phyloP scores from a whole-genome alignment of 2,329 filamentous ascomycete species.

The Westerdykella sp. region DNA sequence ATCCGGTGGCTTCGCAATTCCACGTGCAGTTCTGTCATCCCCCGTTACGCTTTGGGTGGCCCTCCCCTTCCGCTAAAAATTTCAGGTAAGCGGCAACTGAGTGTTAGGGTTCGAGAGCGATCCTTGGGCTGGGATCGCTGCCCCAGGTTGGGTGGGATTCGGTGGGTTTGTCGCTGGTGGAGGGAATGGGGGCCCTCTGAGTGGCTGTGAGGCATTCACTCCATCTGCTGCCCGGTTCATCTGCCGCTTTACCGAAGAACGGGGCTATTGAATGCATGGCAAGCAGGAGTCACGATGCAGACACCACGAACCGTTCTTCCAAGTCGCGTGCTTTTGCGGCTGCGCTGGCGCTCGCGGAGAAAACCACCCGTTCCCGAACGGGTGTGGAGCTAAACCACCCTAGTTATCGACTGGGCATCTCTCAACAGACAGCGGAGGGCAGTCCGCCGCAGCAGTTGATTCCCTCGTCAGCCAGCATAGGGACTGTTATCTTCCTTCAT shows the following conservation, averaged over 20 bases:
- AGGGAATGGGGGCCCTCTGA: slow-evolving; percentile 9
- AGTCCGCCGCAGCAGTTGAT: slow-evolving; percentile 1
- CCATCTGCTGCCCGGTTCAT: slow-evolving; percentile 10
- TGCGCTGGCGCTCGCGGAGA: slow-evolving; percentile 14
- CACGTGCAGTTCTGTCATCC: slow-evolving; percentile 12
- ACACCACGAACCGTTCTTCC: slow-evolving; percentile 10
- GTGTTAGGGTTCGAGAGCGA: slow-evolving; percentile 15
- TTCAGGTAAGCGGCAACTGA: slow-evolving; percentile 11
- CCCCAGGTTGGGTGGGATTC: slow-evolving; percentile 5
- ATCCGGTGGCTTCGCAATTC: slow-evolving; percentile 12
- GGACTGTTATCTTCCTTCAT: slow-evolving; percentile 3
- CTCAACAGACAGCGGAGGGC: slow-evolving; percentile 8
- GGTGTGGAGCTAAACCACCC: slow-evolving; percentile 10
- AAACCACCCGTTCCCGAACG: slow-evolving; percentile 16
- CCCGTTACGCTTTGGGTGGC: slow-evolving; percentile 12
- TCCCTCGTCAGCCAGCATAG: slow-evolving; percentile 3
- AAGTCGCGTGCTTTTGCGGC: slow-evolving; percentile 9
- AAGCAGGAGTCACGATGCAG: slow-evolving; percentile 4
- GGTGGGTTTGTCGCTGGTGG: slow-evolving; percentile 8
- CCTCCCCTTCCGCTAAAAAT: slow-evolving; percentile 10
- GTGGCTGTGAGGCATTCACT: slow-evolving; percentile 6
- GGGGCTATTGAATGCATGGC: slow-evolving; percentile 7
- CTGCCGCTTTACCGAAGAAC: slow-evolving; percentile 17
- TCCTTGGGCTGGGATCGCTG: slow-evolving; percentile 6
- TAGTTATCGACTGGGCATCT: slow-evolving; percentile 9